Conservation (phyloP, 345 rosid species). For the Gossypium bickii region DNA sequence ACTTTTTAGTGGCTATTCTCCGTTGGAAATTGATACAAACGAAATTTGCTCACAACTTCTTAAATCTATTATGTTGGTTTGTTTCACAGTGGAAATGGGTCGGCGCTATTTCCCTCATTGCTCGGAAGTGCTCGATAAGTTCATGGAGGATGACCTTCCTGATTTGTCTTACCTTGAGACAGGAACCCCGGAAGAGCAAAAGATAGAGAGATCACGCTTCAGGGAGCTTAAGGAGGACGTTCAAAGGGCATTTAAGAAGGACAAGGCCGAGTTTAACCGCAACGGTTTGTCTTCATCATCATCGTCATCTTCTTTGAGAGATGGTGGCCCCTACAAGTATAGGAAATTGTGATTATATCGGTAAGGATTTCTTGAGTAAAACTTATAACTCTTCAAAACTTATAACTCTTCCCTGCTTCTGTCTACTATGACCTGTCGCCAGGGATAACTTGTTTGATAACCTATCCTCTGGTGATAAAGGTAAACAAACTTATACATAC, state of each 20-base stretch:
- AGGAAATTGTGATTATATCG: conserved; percentile 28
- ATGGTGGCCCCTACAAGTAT: conserved; percentile 22
- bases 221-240: conserved; percentile 80
- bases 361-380: not conserved
- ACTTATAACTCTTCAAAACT: not conserved
- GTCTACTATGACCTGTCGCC: not conserved
- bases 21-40: not conserved
- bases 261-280: conserved; percentile 61
- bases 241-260: conserved; percentile 74
- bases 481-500: conserved; percentile 2
- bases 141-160: conserved; percentile 92
- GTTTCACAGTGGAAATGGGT: conserved; percentile 75
- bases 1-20: not conserved
- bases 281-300: conserved; percentile 59
- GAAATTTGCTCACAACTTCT: not conserved
- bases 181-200: conserved; percentile 60
- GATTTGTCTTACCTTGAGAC: conserved; percentile 72
- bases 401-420: not conserved
- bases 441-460: not conserved
- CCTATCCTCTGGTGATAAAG: not conserved
- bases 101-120: conserved; percentile 77
- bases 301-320: conserved; percentile 48
- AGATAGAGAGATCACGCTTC: conserved; percentile 60
- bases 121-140: conserved; percentile 82
- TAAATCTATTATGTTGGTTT: conserved; percentile 7